These are phyloP conservation scores for Fragaria iinumae DNA, from an alignment of 306 rosid genomes.

Conservation along the genomic window DNA sequence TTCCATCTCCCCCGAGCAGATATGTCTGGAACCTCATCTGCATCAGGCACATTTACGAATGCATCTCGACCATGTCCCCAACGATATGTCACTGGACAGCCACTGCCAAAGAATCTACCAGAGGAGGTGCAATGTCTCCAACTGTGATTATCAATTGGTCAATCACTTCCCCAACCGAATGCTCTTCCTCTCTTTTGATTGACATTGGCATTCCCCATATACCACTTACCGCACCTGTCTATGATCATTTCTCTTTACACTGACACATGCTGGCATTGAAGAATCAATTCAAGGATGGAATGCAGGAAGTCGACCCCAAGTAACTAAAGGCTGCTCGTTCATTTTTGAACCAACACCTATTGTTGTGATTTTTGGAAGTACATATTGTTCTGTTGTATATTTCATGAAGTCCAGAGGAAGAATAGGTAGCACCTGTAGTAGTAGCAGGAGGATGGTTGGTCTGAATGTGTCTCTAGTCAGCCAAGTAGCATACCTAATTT, in stretches of 20 bases:
- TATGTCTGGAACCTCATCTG: constrained; percentile 36
- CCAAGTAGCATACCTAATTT: constrained; percentile 34
- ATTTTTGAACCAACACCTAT: constrained; percentile 39
- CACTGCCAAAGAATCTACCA: constrained; percentile 48
- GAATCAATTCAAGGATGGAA: constrained; percentile 29
- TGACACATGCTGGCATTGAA: constrained; percentile 30
- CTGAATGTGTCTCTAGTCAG: constrained; percentile 27
- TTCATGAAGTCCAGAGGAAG: constrained; percentile 37
- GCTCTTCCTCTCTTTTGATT: constrained; percentile 21
- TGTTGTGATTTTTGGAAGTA: constrained; percentile 50
- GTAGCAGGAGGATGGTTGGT: constrained; percentile 35
- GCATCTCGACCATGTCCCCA: constrained; percentile 30
- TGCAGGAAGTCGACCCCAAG: constrained; percentile 24
- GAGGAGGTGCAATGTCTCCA: constrained; percentile 53
- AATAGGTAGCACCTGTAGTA: constrained; percentile 40
- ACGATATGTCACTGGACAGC: constrained; percentile 45
- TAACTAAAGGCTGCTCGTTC: constrained; percentile 35
- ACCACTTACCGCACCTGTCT: constrained; percentile 18
- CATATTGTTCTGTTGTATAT: constrained; percentile 50
- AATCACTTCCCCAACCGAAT: constrained; percentile 24
- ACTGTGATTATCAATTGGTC: constrained; percentile 36
- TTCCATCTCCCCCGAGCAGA: constrained; percentile 49
- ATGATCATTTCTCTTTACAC: constrained; percentile 24
- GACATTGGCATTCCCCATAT: constrained; percentile 22
- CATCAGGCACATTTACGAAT: constrained; percentile 27